Evolutionary conservation across 257 asterid genomes (phyloP), one percentile per base, ranked within the genome.

Genomic region (Penstemon eatonii): DNA sequence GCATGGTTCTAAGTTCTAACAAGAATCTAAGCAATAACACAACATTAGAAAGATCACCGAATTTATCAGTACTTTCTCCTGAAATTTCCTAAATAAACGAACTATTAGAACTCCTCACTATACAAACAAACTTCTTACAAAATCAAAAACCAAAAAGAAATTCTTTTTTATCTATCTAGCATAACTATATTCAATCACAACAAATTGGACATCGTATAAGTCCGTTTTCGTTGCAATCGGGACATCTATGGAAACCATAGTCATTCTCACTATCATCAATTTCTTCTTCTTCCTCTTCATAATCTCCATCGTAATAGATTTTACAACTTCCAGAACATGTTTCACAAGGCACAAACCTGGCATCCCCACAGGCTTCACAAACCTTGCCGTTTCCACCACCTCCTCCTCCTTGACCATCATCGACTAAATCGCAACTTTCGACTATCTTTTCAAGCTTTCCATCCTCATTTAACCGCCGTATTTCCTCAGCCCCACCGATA

Each of bases 261-360:
- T 84, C 92, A 51, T 70, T 58, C 51, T 79, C 86, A 39, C 44
- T 43, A 0, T 67, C 84, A 2, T 60, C 70, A 2, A 6, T 3
- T 1, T 60, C 74, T 0, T 75, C 91, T 0, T 76, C 82, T 0
- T 75, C 91, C 0, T 76, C 82, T 0, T 86, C 86, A 3, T 56
- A 71, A 2, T 84, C 96, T 1, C 78, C 85, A 10, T 79, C 96
- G 44, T 71, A 77, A 50, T 84, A 91, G 4, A 94, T 74, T 56
- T 91, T 94, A 72, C 99, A 94, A 68, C 99, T 94, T 13, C 99
- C 99, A 0, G 88, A 89, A 70, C 99, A 94, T 0, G 89, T 87
- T 76, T 86, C 95, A 74, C 99, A 94, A 0, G 98, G 99, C 43
- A 91, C 80, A 39, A 94, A 94, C 71, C 96, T 82, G 10, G 89